phyloP scores from a whole-genome alignment of 2,329 filamentous ascomycete genomes.

The Fragosphaeria purpurea region DNA sequence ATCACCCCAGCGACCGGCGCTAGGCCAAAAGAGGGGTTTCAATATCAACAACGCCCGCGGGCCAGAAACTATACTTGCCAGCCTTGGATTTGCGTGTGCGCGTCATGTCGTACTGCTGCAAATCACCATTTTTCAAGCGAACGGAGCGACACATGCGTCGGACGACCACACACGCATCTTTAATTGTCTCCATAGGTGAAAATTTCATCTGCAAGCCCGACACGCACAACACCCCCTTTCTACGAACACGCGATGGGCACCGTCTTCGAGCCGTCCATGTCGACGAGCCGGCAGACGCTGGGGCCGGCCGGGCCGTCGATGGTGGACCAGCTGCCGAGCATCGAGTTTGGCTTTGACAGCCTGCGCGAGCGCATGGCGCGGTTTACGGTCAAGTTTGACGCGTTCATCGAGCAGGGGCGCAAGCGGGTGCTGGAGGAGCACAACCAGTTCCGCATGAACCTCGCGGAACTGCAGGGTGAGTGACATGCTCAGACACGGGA shows the following conservation, averaged over 20 bases:
- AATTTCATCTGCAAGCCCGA: no score
- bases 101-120: no score
- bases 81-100: background rate
- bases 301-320: constrained; percentile 53
- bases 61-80: background rate
- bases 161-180: no score
- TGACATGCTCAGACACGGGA: background rate
- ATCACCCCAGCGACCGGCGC: constrained; percentile 11
- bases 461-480: constrained; percentile 81
- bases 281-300: constrained; percentile 51
- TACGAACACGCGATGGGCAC: constrained; percentile 37
- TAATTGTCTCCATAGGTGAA: no score
- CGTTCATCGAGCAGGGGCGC: constrained; percentile 83
- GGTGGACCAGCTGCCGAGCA: constrained; percentile 66
- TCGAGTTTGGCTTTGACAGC: constrained; percentile 95
- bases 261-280: constrained; percentile 60
- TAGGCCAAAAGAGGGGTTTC: constrained; percentile 5
- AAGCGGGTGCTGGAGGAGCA: constrained; percentile 86
- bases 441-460: constrained; percentile 84
- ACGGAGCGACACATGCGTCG: no score
- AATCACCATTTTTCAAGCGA: no score
- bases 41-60: constrained; percentile 9
- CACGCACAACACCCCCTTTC: no score
- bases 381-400: constrained; percentile 84
- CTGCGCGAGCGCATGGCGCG: constrained; percentile 89